A percentile compares a stretch with the other conserved stretches of the same genome.
Evolutionary conservation across 768 basidiomycete genomes (phyloP).

Genomic region (Cystobasidium onofrii): DNA sequence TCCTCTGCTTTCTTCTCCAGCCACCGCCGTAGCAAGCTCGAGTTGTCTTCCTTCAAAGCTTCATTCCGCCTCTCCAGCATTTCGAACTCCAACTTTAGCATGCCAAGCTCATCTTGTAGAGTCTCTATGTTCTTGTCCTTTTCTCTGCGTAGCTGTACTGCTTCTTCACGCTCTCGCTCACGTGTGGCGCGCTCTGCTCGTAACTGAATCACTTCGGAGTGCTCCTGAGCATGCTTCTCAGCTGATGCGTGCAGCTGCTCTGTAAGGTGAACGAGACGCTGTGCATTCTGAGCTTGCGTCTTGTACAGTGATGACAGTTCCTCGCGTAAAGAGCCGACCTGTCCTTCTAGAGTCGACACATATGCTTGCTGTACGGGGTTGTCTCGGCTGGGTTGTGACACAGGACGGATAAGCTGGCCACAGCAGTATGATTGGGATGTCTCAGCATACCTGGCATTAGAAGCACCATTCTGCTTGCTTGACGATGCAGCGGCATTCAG

Average conservation of each 20-base stretch:
- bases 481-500: slow-evolving; percentile 75
- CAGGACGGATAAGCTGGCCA: no score
- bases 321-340: slow-evolving; percentile 81
- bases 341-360: slow-evolving; percentile 81
- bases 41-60: slow-evolving; percentile 83
- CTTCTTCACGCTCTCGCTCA: slow-evolving; percentile 70
- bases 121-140: slow-evolving; percentile 53
- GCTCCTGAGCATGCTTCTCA: slow-evolving; percentile 69
- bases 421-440: no score
- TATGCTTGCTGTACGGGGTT: slow-evolving; percentile 81
- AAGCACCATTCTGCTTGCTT: slow-evolving; percentile 49
- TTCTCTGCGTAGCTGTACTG: slow-evolving; percentile 77
- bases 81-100: slow-evolving; percentile 78
- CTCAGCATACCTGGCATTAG: no score
- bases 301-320: slow-evolving; percentile 93
- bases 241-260: slow-evolving; percentile 91
- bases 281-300: slow-evolving; percentile 90
- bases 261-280: slow-evolving; percentile 82
- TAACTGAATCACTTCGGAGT: slow-evolving; percentile 67
- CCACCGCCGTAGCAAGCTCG: slow-evolving; percentile 90
- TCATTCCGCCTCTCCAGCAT: slow-evolving; percentile 81
- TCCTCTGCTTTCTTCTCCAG: slow-evolving; percentile 75
- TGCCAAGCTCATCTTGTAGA: slow-evolving; percentile 87
- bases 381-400: slow-evolving; percentile 51
- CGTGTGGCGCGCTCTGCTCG: slow-evolving; percentile 66